A percentile compares a stretch with the other conserved stretches of the same genome.
Evolutionary conservation across 2,329 filamentous ascomycete genomes (phyloP).

Genomic region (Penicillium sp.): DNA sequence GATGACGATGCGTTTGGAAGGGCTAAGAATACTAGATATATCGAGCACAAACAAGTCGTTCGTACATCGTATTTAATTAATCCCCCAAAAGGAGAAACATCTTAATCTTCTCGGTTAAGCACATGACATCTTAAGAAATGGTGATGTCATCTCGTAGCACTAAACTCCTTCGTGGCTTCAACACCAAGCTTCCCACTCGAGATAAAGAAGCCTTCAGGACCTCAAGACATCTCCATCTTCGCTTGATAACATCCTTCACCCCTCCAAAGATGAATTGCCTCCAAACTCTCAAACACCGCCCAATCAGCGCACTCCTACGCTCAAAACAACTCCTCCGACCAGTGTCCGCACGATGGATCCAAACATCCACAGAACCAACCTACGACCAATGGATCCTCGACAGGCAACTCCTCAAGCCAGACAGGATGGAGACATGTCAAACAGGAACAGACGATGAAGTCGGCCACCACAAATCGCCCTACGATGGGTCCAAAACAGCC

Average conservation of each 20-base stretch:
- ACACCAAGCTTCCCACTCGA: background rate
- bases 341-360: background rate
- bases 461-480: slow-evolving; percentile 29
- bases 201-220: background rate
- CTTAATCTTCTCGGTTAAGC: background rate
- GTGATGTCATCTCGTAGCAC: slow-evolving; percentile 12
- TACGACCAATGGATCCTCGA: slow-evolving; percentile 3
- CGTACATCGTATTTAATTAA: too few species aligned
- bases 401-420: slow-evolving; percentile 18
- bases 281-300: background rate
- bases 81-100: background rate
- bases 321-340: background rate
- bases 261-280: background rate
- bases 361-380: slow-evolving; percentile 4
- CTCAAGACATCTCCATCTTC: background rate
- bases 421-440: slow-evolving; percentile 26
- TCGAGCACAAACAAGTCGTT: too few species aligned
- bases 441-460: slow-evolving; percentile 34
- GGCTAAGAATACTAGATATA: too few species aligned
- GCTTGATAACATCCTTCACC: background rate
- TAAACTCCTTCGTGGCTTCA: background rate
- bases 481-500: slow-evolving; percentile 28
- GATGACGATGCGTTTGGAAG: too few species aligned
- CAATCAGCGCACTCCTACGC: background rate
- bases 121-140: slow-evolving; percentile 3